These are phyloP conservation scores for Nematocida minor DNA, from an alignment of 371 early-diverging fungal genomes.

Conservation along the genomic window DNA sequence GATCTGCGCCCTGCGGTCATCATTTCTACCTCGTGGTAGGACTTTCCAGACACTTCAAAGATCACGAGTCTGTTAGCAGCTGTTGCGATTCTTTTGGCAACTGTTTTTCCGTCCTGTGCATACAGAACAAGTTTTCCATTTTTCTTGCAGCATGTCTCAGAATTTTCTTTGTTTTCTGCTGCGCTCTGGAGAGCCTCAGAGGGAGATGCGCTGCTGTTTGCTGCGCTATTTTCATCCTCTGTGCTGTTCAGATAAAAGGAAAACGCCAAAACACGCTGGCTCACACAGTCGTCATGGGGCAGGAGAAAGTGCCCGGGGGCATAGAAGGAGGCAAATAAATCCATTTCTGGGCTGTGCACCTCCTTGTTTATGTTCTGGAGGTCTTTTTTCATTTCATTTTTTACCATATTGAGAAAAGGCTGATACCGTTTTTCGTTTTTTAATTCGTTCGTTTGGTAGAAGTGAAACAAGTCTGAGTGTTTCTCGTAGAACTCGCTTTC, in stretches of 20 bases:
- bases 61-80: slow-evolving; percentile 61
- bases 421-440: slow-evolving; percentile 25
- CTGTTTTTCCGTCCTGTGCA: slow-evolving; percentile 53
- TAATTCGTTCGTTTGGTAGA: slow-evolving; percentile 63
- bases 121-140: slow-evolving; percentile 60
- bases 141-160: neutral
- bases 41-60: slow-evolving; percentile 63
- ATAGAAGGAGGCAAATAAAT: slow-evolving; percentile 64
- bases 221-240: neutral
- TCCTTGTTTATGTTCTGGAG: slow-evolving; percentile 12
- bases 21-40: slow-evolving; percentile 64
- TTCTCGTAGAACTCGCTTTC: slow-evolving; percentile 40
- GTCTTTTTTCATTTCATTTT: neutral
- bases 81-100: slow-evolving; percentile 53
- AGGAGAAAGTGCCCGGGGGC: slow-evolving; percentile 60
- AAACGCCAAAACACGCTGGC: slow-evolving; percentile 62
- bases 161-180: neutral
- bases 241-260: slow-evolving; percentile 62
- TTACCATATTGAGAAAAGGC: slow-evolving; percentile 51
- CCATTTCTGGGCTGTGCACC: slow-evolving; percentile 16
- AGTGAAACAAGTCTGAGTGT: slow-evolving; percentile 62
- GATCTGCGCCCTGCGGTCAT: slow-evolving; percentile 49
- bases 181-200: no score
- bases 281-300: slow-evolving; percentile 64
- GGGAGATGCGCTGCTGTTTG: neutral